Evolutionary conservation across 352 stramenopile genomes (phyloP), one percentile per base, ranked within the genome.

Genomic region (Peronospora farinosa): DNA sequence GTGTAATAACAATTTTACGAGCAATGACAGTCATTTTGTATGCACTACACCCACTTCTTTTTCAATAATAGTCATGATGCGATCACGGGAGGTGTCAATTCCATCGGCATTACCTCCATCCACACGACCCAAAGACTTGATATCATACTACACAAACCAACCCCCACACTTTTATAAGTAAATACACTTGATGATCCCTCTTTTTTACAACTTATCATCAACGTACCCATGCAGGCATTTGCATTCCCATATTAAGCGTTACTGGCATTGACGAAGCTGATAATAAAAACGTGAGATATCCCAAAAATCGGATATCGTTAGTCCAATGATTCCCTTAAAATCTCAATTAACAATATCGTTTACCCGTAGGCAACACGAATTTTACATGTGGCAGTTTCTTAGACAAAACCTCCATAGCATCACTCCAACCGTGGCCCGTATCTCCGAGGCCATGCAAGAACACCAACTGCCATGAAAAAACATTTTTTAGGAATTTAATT

Each of bases 191-290:
- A 32, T 7, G 12, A 13, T 32, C 23, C 3, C 5, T 6, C 1
- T 0, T 32, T 32, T 32, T 12, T 7, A 32, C 12, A 0, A 32
- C 5, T n/a, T n/a, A 7, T 27, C 23, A 21, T 15, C n/a, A 13
- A 58, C 67, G 37, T 44, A 86, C 74, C 91, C 95, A 98, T 2
- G 82, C 80, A 2, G 89, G 86, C 89, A 98, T 98, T 3, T 67
- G 56, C 76, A 96, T 95, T 37, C 94, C 92, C 70, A 91, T 93
- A 58, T 98, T 98, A 57, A 98, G 78, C 12, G 92, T 96, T 35
- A 98, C 94, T 2, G 92, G 92, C 72, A 88, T 84, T 16, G 73
- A 86, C 19, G 73, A 56, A 17, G 94, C 91, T 83, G 49, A 12
- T 5, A 32, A n/a, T n/a, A 31, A 32, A 46, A 2, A 43, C n/a